These are phyloP conservation scores for Arachnomyces sp. DNA, from an alignment of 2,329 filamentous ascomycete species.

Conservation along the genomic window DNA sequence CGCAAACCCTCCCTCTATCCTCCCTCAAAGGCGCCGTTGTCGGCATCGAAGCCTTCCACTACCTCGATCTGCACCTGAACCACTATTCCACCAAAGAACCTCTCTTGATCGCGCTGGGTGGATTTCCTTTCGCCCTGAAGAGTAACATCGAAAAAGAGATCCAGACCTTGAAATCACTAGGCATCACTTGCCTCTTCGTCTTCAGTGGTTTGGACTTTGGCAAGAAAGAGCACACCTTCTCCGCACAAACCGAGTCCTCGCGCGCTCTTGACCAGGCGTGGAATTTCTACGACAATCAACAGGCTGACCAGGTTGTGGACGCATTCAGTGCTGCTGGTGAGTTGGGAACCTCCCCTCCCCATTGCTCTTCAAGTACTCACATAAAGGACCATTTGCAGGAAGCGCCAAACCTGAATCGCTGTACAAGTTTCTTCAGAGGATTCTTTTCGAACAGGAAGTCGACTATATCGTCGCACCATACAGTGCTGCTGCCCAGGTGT, in stretches of 20 bases:
- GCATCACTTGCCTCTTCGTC: constrained; percentile 75
- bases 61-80: constrained; percentile 71
- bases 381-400: constrained; percentile 42
- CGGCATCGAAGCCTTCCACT: constrained; percentile 84
- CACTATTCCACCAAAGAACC: constrained; percentile 69
- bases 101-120: constrained; percentile 80
- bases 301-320: constrained; percentile 71
- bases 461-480: constrained; percentile 80
- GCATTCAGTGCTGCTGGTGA: constrained; percentile 80
- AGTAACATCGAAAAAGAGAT: constrained; percentile 70
- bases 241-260: constrained; percentile 55
- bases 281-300: constrained; percentile 73
- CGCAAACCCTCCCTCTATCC: constrained; percentile 55
- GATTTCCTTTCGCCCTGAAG: constrained; percentile 72
- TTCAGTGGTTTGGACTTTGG: constrained; percentile 82
- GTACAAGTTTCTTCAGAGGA: constrained; percentile 66
- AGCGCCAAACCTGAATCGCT: constrained; percentile 65
- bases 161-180: constrained; percentile 59
- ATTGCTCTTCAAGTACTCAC: constrained; percentile 24
- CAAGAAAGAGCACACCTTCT: constrained; percentile 60
- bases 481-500: constrained; percentile 77
- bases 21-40: constrained; percentile 68
- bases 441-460: constrained; percentile 61
- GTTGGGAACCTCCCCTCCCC: constrained; percentile 3
- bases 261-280: constrained; percentile 72